Base-by-base conservation (phyloP, 163 green algal species). In the Scenedesmus sp. region DNA sequence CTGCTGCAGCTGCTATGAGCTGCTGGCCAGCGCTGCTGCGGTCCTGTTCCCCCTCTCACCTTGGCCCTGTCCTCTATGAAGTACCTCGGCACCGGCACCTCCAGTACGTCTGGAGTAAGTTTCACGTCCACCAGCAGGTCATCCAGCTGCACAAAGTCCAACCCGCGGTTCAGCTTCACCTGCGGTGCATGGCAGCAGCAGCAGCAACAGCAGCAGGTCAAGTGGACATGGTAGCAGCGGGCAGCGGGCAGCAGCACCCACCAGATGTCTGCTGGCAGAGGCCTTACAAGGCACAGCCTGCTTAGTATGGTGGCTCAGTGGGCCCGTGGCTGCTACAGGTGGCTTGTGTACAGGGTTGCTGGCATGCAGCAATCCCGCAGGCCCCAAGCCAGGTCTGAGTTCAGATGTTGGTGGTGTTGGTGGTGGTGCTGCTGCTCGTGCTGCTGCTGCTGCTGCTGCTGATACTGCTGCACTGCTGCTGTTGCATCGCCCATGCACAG, bases 61-160 rank as follows among this genome's bases (percentile, higher is more conserved):
- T 95, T 91, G 15, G 86, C 90, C 1, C 96, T 89, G 81, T 98
- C 97, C 62, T 98, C 95, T 26, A 96, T 94, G 88, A 98, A 98
- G 93, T 97, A 99, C 57, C 95, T 91, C 4, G 97, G 97, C 57
- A 98, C 94, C 1, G 97, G 96, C 52, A 99, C 86, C 93, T 99
- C 97, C 73, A 99, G 91, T 82, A 95, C 96, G 20, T 98, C 96
- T n/a, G 97, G 96, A 2, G 95, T 93, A 20, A 99, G 94, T 84
- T 98, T 98, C 88, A 99, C 89, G 84, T 98, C 97, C 62, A 98
- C 94, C 88, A 98, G 94, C 87, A 97, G 95, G 93, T 98, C 94
- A 86, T 98, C 96, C 64, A 99, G 92, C 88, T 96, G 96, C 1
- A 98, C 88, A 87, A 97, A 97, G 91, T 98, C 96, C 15, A 97